A percentile compares a stretch with the other conserved stretches of the same genome.
Conservation (phyloP, 306 rosid species). For the Trifolium fragiferum region DNA sequence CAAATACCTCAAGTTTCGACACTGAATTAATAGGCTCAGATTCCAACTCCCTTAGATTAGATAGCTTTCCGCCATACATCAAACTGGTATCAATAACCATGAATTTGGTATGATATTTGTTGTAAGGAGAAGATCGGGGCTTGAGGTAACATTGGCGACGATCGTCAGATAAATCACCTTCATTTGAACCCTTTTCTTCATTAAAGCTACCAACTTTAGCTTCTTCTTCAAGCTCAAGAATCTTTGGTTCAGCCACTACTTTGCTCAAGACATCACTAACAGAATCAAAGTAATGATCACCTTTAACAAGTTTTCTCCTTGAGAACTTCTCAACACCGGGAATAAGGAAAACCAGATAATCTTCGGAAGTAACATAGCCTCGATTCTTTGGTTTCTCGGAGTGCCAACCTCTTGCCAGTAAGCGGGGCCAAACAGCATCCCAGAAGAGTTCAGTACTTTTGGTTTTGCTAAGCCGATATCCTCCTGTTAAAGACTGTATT, state of each 20-base stretch:
- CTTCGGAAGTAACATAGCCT: conserved; percentile 52
- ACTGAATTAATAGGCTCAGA: conserved; percentile 45
- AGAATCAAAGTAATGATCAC: conserved; percentile 49
- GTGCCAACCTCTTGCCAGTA: conserved; percentile 13
- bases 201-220: conserved; percentile 47
- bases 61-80: conserved; percentile 53
- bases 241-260: conserved; percentile 76
- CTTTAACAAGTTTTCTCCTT: conserved; percentile 31
- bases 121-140: conserved; percentile 55
- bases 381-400: background rate
- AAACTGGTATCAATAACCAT: conserved; percentile 65
- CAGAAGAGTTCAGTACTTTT: conserved; percentile 76
- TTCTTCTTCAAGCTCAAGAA: conserved; percentile 71
- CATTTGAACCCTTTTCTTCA: conserved; percentile 56
- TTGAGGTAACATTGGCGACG: conserved; percentile 70
- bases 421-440: conserved; percentile 88
- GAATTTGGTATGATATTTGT: conserved; percentile 48
- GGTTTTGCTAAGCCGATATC: conserved; percentile 71
- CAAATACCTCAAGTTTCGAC: conserved; percentile 41
- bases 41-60: conserved; percentile 55
- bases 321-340: conserved; percentile 68
- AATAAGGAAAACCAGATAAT: conserved; percentile 18
- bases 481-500: conserved; percentile 67
- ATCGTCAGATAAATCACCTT: conserved; percentile 48
- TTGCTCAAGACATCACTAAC: conserved; percentile 77